Percentiles rank a stretch among this genome's conserved stretches.
These are phyloP conservation scores for Lasiosphaeris hirsuta DNA, from an alignment of 495 filamentous ascomycete species.

Conservation along the genomic window DNA sequence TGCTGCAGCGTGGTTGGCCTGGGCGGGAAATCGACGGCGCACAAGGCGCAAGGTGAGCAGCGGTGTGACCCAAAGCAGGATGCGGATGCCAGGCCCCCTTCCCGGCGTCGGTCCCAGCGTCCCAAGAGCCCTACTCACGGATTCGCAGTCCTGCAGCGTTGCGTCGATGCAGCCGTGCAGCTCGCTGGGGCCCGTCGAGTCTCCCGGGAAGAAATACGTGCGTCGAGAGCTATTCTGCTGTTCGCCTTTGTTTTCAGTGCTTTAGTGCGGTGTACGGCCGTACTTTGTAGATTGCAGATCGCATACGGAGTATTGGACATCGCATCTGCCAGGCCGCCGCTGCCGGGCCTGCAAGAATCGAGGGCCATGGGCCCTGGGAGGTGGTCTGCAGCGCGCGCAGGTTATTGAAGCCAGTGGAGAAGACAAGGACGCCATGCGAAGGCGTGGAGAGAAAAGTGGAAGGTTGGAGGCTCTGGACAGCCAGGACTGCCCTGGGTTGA, in stretches of 20 bases:
- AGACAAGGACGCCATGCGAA: too few relatives aligned
- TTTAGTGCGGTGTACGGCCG: conserved; percentile 24
- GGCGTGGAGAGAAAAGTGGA: too few relatives aligned
- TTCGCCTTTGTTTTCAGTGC: too few relatives aligned
- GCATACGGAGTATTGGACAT: background rate
- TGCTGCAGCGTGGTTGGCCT: conserved; percentile 3
- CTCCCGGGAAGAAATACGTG: background rate
- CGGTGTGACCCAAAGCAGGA: conserved; percentile 14
- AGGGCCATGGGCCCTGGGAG: too few relatives aligned
- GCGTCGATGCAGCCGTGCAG: conserved; percentile 3
- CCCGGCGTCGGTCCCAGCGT: background rate
- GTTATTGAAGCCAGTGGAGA: too few relatives aligned
- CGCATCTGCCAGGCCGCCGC: too few relatives aligned
- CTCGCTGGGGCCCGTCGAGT: conserved; percentile 17
- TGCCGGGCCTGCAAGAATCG: too few relatives aligned
- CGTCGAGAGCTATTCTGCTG: too few relatives aligned
- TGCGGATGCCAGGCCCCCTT: background rate
- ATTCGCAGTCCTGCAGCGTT: conserved; percentile 2
- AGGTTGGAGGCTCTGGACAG: too few relatives aligned
- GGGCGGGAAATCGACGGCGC: background rate
- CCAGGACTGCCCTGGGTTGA: too few relatives aligned
- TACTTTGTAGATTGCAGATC: conserved; percentile 9
- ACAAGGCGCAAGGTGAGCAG: conserved; percentile 8
- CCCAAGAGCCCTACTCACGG: conserved; percentile 18
- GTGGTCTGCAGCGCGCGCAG: too few relatives aligned